Evolutionary conservation across 257 asterid species (phyloP).

Genomic region (Buddleja alternifolia): DNA sequence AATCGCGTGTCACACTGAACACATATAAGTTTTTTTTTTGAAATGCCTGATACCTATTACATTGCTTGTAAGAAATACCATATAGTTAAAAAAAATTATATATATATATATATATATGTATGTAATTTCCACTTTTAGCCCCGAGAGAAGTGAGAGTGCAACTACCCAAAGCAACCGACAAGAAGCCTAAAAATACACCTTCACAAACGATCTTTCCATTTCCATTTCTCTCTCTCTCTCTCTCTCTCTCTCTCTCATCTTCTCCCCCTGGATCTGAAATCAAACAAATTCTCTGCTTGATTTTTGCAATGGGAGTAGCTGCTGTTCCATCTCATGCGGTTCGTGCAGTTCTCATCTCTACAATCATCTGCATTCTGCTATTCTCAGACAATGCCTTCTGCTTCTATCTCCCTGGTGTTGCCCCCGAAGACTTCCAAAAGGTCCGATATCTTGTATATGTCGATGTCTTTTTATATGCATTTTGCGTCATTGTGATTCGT

Average conservation of each 20-base stretch:
- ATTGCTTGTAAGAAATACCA: too few relatives aligned
- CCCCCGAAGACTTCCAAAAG: slow-evolving; percentile 75
- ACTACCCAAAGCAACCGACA: slow-evolving; percentile 37
- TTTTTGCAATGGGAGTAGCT: slow-evolving; percentile 38
- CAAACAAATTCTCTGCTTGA: slow-evolving; percentile 24
- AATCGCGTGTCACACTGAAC: too few relatives aligned
- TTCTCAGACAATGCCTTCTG: slow-evolving; percentile 43
- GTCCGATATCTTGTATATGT: slow-evolving; percentile 34
- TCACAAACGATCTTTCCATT: slow-evolving; percentile 12
- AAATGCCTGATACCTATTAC: too few relatives aligned
- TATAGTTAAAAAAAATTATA: too few relatives aligned
- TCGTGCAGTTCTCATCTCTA: slow-evolving; percentile 27
- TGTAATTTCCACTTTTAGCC: slow-evolving; percentile 12
- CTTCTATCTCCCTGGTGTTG: slow-evolving; percentile 85
- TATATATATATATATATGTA: too few relatives aligned
- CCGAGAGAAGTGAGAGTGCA: slow-evolving; percentile 32
- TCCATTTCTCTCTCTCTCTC: neutral
- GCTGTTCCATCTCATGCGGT: slow-evolving; percentile 32
- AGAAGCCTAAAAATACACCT: slow-evolving; percentile 23
- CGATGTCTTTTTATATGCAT: neutral
- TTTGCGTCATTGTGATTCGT: slow-evolving; percentile 7
- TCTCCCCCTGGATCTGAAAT: slow-evolving; percentile 35
- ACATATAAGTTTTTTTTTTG: too few relatives aligned
- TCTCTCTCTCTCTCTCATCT: slow-evolving; percentile 8
- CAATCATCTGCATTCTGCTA: slow-evolving; percentile 41